These are phyloP conservation scores for Rhododendron ovatum DNA, from an alignment of 148 eudicot genomes.

Conservation along the genomic window DNA sequence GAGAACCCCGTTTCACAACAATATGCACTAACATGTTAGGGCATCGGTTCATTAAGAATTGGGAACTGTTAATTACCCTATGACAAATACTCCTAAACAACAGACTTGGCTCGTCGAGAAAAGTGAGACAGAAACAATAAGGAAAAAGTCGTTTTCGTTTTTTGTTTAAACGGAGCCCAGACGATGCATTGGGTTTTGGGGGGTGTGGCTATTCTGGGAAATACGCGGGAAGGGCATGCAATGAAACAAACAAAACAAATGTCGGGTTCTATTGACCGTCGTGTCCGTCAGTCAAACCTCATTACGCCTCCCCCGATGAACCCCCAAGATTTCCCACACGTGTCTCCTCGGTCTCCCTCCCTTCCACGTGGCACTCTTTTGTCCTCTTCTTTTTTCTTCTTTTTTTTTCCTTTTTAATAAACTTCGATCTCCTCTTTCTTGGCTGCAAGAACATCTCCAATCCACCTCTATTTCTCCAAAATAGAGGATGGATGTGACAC, in stretches of 20 bases:
- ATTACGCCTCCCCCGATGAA: neutral
- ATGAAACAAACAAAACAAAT: neutral
- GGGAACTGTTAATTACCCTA: neutral
- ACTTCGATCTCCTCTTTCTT: no score
- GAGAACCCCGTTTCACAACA: neutral
- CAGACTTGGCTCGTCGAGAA: neutral
- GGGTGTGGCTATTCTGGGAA: neutral
- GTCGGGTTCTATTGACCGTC: conserved; percentile 10
- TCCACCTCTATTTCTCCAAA: no score
- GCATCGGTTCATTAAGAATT: neutral
- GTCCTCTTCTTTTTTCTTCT: neutral
- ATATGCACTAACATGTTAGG: no score
- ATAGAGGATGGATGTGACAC: no score
- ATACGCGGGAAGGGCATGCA: neutral
- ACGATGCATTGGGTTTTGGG: neutral
- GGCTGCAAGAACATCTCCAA: no score
- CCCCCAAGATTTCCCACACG: neutral
- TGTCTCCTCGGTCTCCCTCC: conserved; percentile 6
- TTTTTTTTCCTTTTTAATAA: neutral
- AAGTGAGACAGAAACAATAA: neutral
- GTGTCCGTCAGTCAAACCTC: neutral
- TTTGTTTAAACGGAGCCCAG: neutral
- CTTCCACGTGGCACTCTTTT: neutral
- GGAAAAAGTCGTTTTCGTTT: no score
- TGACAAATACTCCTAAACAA: neutral